phyloP scores from a whole-genome alignment of 2,329 filamentous ascomycete genomes.

The Thelonectria olida region DNA sequence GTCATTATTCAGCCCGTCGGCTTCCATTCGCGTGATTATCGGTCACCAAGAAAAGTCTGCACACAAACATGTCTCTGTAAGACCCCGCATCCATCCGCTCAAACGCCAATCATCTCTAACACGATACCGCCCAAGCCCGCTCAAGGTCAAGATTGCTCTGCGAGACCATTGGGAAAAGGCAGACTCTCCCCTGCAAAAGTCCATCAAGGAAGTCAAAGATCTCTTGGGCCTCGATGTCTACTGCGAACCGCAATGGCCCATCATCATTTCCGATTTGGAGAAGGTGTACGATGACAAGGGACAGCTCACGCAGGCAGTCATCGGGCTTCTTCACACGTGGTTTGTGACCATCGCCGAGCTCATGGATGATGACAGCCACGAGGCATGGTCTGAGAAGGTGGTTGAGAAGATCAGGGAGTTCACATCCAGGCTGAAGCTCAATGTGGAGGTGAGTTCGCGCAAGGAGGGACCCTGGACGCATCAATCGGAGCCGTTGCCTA shows the following conservation, averaged over 20 bases:
- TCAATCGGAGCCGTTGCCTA: not conserved
- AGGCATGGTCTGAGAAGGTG: constrained; percentile 53
- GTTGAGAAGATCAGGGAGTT: constrained; percentile 46
- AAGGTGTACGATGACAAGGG: constrained; percentile 51
- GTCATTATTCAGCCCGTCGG: not conserved
- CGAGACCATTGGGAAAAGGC: constrained; percentile 54
- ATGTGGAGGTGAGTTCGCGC: constrained; percentile 46
- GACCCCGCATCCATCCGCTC: not conserved
- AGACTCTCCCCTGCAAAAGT: constrained; percentile 44
- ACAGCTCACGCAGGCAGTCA: constrained; percentile 48
- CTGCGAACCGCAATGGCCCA: constrained; percentile 55
- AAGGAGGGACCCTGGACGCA: not conserved
- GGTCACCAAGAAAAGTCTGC: not conserved
- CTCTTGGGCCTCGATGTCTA: constrained; percentile 51
- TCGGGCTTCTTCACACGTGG: constrained; percentile 52
- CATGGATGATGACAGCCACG: constrained; percentile 52
- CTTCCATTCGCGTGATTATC: not conserved
- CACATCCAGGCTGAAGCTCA: constrained; percentile 43
- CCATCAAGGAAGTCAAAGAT: constrained; percentile 43
- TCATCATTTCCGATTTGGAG: constrained; percentile 51
- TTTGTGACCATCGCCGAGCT: constrained; percentile 49
- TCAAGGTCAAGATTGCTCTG: constrained; percentile 53
- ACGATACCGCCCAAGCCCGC: constrained; percentile 45
- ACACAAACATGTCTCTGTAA: constrained; percentile 28
- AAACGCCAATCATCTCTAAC: not conserved